Percentiles rank a stretch among this genome's conserved stretches.
Conservation (phyloP, 371 early-diverging fungal species). For the Haplosporangium sp. region DNA sequence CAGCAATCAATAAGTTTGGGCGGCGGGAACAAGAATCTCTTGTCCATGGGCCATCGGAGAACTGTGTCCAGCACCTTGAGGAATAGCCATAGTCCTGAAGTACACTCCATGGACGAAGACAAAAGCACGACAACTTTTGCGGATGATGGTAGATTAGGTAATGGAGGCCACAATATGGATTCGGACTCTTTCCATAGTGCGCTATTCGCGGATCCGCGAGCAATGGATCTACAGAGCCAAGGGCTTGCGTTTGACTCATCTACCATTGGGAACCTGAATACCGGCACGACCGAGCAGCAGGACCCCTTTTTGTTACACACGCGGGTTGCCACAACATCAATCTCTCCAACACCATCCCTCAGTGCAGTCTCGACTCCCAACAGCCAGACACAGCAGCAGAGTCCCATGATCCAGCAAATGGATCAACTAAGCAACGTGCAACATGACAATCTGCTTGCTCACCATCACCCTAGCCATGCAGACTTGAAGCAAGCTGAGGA, state of each 20-base stretch:
- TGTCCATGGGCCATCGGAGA: slow-evolving; percentile 15
- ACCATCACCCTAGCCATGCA: background rate
- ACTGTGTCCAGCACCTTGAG: slow-evolving; percentile 20
- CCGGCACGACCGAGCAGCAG: background rate
- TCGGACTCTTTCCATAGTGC: background rate
- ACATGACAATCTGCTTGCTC: background rate
- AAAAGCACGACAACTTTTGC: background rate
- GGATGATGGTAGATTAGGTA: background rate
- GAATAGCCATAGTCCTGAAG: slow-evolving; percentile 30
- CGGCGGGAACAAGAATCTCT: background rate
- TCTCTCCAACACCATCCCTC: slow-evolving; percentile 28
- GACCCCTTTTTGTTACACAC: background rate
- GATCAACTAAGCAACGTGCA: background rate
- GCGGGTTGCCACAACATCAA: background rate
- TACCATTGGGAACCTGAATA: slow-evolving; percentile 4
- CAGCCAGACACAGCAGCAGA: slow-evolving; percentile 19
- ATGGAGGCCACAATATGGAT: background rate
- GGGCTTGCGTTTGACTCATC: slow-evolving; percentile 2
- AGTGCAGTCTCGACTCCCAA: slow-evolving; percentile 6
- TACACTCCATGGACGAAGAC: background rate
- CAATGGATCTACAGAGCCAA: slow-evolving; percentile 5
- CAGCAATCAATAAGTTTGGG: slow-evolving; percentile 4
- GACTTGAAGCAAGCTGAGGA: slow-evolving; percentile 34
- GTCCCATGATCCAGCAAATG: slow-evolving; percentile 18
- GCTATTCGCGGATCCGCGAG: slow-evolving; percentile 4